Conservation (phyloP, 2,329 filamentous ascomycete species). For the Fusarium continuum region DNA sequence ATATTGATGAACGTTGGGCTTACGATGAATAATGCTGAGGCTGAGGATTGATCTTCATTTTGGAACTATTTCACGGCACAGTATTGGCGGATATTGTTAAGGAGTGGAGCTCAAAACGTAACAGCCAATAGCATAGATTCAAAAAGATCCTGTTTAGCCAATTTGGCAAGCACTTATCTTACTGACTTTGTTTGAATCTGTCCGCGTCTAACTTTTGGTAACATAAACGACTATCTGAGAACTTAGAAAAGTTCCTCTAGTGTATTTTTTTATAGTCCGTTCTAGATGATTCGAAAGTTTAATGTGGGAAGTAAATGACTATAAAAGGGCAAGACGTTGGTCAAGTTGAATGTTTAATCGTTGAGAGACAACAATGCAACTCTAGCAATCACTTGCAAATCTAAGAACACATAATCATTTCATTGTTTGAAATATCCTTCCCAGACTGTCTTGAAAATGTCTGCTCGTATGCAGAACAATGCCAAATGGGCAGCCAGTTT, state of each 20-base stretch:
- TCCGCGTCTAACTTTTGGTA: not conserved
- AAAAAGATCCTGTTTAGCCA: conserved; percentile 1
- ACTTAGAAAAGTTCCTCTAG: not conserved
- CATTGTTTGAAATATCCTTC: not conserved
- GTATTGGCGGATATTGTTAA: not conserved
- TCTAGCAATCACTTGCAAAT: not conserved
- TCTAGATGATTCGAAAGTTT: no score
- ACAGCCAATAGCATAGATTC: not conserved
- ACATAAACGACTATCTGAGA: not conserved
- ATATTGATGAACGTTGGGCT: not conserved
- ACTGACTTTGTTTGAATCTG: no score
- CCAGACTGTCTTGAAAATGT: not conserved
- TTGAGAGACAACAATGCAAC: not conserved
- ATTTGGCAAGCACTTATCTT: no score
- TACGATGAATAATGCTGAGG: not conserved
- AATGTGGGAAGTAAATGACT: not conserved
- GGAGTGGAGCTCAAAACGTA: not conserved
- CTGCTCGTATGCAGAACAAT: conserved; percentile 4
- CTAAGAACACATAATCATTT: not conserved
- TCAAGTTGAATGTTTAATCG: not conserved
- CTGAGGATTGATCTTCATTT: no score
- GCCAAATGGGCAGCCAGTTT: conserved; percentile 10
- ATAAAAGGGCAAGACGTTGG: not conserved
- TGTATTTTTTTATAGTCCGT: no score
- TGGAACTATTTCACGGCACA: conserved; percentile 2